Conservation (phyloP, 306 rosid species). For the Mimosa bimucronata region DNA sequence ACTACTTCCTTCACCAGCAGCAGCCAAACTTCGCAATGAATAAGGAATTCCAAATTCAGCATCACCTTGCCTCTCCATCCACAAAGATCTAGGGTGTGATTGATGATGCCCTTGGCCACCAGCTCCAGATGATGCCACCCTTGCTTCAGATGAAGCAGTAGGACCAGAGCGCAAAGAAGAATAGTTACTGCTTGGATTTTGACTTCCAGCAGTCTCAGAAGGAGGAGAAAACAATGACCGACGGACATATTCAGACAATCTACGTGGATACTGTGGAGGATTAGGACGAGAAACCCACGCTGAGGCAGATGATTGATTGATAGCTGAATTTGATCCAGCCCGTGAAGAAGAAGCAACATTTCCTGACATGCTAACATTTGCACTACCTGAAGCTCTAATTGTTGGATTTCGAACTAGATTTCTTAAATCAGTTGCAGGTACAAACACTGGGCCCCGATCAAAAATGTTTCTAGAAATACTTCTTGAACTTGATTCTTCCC, state of each 20-base stretch:
- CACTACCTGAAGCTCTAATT: slow-evolving; percentile 50
- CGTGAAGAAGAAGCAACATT: slow-evolving; percentile 67
- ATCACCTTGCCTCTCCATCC: slow-evolving; percentile 78
- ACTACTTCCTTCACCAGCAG: slow-evolving; percentile 64
- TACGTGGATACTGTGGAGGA: slow-evolving; percentile 65
- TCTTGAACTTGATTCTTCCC: slow-evolving; percentile 61
- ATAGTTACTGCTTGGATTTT: slow-evolving; percentile 49
- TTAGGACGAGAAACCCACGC: slow-evolving; percentile 62
- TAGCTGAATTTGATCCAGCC: slow-evolving; percentile 51
- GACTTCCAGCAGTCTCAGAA: slow-evolving; percentile 61
- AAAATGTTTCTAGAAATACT: slow-evolving; percentile 56
- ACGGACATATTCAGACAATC: slow-evolving; percentile 74
- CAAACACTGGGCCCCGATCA: slow-evolving; percentile 61
- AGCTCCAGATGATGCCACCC: slow-evolving; percentile 52
- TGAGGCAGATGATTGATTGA: slow-evolving; percentile 58
- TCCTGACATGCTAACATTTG: slow-evolving; percentile 55
- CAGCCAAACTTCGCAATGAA: slow-evolving; percentile 64
- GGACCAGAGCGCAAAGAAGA: slow-evolving; percentile 60
- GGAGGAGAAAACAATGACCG: slow-evolving; percentile 69
- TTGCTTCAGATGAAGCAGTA: slow-evolving; percentile 54
- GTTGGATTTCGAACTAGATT: slow-evolving; percentile 57
- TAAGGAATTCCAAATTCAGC: slow-evolving; percentile 68
- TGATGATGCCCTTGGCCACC: slow-evolving; percentile 50
- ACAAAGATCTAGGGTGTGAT: slow-evolving; percentile 59
- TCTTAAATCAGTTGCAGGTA: slow-evolving; percentile 68